Percentiles rank a stretch among this genome's conserved stretches.
Evolutionary conservation across 768 basidiomycete species (phyloP).

Genomic region (Boletus patriciae): DNA sequence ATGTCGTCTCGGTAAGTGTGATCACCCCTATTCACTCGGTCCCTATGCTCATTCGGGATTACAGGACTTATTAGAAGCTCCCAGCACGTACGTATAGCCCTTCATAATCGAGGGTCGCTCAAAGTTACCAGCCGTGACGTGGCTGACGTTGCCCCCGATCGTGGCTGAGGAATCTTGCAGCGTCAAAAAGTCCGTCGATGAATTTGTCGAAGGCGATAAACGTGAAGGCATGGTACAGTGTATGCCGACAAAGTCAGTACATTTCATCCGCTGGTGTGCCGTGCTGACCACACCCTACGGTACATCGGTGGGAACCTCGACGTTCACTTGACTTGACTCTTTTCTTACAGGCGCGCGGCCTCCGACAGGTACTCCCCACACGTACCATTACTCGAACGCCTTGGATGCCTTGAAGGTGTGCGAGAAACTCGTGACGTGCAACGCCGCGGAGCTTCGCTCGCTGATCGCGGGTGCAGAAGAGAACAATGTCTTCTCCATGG

Average conservation of each 20-base stretch:
- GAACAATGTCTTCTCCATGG: not conserved
- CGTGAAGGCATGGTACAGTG: not conserved
- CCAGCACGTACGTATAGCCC: not conserved
- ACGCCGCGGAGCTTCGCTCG: not conserved
- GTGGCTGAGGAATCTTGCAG: not conserved
- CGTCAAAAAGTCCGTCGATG: not conserved
- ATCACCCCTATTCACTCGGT: not conserved
- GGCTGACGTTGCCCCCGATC: not conserved
- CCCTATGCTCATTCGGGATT: not conserved
- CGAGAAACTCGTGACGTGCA: not conserved
- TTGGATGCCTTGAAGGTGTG: not conserved
- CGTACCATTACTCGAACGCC: not conserved
- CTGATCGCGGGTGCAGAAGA: not conserved
- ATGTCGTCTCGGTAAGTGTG: slow-evolving; percentile 34
- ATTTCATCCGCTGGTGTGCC: not conserved
- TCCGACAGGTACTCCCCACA: not conserved
- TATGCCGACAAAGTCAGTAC: not conserved
- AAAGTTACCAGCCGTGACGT: not conserved
- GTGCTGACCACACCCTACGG: not conserved
- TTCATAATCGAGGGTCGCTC: not conserved
- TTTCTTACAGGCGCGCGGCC: not conserved
- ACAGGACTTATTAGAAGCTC: not conserved
- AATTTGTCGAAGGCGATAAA: not conserved
- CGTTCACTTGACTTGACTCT: not conserved
- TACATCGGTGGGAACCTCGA: not conserved